Conservation (phyloP, 2,329 filamentous ascomycete species). For the Zalaria sp. region DNA sequence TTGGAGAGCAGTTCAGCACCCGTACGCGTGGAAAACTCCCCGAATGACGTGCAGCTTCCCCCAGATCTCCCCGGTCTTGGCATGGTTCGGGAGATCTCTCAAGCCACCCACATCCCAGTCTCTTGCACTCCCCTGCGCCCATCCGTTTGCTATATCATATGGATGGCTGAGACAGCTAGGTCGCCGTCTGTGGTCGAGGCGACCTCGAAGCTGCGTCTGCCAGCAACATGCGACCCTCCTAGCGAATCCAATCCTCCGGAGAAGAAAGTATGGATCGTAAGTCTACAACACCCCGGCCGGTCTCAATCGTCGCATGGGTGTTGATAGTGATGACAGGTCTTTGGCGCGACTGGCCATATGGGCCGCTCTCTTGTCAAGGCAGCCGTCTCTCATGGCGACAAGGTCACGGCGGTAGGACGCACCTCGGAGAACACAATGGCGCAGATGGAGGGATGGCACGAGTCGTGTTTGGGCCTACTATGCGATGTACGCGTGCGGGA, state of each 20-base stretch:
- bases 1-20: background rate
- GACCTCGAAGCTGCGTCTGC: constrained; percentile 44
- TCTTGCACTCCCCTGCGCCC: too few relatives aligned
- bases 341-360: constrained; percentile 95
- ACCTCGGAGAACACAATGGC: constrained; percentile 61
- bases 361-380: constrained; percentile 78
- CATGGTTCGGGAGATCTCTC: background rate
- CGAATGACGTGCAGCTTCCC: background rate
- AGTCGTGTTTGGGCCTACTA: constrained; percentile 62
- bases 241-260: constrained; percentile 53
- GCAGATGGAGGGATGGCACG: constrained; percentile 57
- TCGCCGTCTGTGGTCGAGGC: constrained; percentile 8
- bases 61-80: background rate
- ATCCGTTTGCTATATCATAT: background rate
- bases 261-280: constrained; percentile 78
- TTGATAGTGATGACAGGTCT: constrained; percentile 43
- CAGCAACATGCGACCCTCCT: constrained; percentile 76
- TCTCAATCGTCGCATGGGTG: background rate
- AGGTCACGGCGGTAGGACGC: constrained; percentile 75
- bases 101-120: constrained; percentile 1
- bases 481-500: constrained; percentile 79
- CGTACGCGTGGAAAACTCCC: background rate
- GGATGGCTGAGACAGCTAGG: constrained; percentile 7
- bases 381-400: constrained; percentile 66
- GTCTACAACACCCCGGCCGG: constrained; percentile 16